Conservation (phyloP, 345 rosid species). For the Hypericum perforatum region DNA sequence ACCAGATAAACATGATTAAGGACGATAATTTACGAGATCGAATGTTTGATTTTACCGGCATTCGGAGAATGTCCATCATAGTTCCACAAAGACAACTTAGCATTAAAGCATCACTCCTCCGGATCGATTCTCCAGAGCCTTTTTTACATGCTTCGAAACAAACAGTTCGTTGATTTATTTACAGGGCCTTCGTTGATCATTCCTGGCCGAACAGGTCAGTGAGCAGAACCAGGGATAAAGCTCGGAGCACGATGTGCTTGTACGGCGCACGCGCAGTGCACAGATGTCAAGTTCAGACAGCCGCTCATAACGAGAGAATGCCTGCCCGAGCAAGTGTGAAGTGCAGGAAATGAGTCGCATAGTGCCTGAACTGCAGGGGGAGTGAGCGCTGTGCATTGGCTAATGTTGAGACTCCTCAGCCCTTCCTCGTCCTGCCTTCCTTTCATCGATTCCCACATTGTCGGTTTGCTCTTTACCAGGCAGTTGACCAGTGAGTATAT, state of each 20-base stretch:
- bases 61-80: too few species aligned
- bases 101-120: too few species aligned
- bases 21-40: too few species aligned
- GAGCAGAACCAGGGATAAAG: slow-evolving; percentile 41
- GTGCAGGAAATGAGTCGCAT: slow-evolving; percentile 87
- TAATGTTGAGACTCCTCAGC: slow-evolving; percentile 77
- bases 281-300: slow-evolving; percentile 76
- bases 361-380: slow-evolving; percentile 91
- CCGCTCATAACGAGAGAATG: slow-evolving; percentile 98
- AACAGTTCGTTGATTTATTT: background rate
- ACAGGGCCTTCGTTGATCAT: background rate
- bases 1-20: too few species aligned
- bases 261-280: slow-evolving; percentile 79
- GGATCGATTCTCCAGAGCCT: too few species aligned
- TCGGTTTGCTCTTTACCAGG: slow-evolving; percentile 54
- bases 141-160: background rate
- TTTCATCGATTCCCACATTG: slow-evolving; percentile 47
- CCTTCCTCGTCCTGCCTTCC: slow-evolving; percentile 59
- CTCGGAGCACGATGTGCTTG: slow-evolving; percentile 50
- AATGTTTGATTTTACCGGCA: too few species aligned
- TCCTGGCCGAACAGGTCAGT: slow-evolving; percentile 19
- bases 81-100: too few species aligned
- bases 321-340: slow-evolving; percentile 90
- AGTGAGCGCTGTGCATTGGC: slow-evolving; percentile 94
- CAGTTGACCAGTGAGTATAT: slow-evolving; percentile 75